These are phyloP conservation scores for Metschnikowia amazonensis DNA, from an alignment of 805 yeast genomes.

Conservation along the genomic window DNA sequence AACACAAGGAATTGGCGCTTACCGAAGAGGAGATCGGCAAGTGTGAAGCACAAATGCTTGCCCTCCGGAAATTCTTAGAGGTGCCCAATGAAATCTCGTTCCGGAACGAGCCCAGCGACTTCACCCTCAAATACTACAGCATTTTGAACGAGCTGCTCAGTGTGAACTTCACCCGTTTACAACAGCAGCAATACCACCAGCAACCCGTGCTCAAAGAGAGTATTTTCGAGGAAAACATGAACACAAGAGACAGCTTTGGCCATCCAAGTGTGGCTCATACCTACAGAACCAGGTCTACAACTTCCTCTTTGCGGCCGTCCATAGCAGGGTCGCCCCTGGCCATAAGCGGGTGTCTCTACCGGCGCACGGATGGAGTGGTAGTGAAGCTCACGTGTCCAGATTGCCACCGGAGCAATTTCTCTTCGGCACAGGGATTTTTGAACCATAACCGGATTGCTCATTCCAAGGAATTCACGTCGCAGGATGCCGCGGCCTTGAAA, in stretches of 20 bases:
- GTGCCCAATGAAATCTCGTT: constrained; percentile 38
- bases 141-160: constrained; percentile 33
- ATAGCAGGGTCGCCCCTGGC: constrained; percentile 17
- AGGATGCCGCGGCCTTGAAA: constrained; percentile 67
- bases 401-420: constrained; percentile 66
- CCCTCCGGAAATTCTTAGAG: constrained; percentile 45
- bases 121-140: constrained; percentile 41
- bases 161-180: constrained; percentile 29
- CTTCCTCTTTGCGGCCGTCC: constrained; percentile 53
- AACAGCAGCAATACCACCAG: constrained; percentile 16
- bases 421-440: constrained; percentile 76
- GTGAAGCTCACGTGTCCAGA: constrained; percentile 66
- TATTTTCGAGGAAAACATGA: constrained; percentile 8
- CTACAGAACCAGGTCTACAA: constrained; percentile 48
- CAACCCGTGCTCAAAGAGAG: constrained; percentile 15
- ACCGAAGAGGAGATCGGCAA: constrained; percentile 53
- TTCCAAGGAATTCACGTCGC: constrained; percentile 63
- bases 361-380: constrained; percentile 66
- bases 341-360: constrained; percentile 50
- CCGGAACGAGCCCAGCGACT: constrained; percentile 43
- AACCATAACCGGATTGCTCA: constrained; percentile 77
- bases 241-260: neutral
- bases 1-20: constrained; percentile 51
- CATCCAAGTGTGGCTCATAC: constrained; percentile 21
- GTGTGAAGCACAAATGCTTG: constrained; percentile 54